These are phyloP conservation scores for Phaeotremella skinneri DNA, from an alignment of 768 basidiomycete species.

Conservation along the genomic window DNA sequence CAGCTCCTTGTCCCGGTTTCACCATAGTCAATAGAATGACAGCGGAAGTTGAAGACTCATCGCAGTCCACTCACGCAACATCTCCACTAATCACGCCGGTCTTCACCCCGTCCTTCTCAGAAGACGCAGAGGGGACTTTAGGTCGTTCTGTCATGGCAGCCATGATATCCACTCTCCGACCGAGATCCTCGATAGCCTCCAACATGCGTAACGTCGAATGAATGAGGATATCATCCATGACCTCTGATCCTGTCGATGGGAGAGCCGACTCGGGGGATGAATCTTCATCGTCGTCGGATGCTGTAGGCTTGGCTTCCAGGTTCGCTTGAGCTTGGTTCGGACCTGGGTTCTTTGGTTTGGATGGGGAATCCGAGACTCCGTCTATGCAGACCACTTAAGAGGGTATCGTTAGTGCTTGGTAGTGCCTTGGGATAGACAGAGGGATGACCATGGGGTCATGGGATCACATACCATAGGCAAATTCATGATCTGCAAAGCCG, in stretches of 20 bases:
- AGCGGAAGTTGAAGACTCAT: constrained; percentile 12
- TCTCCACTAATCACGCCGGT: background rate
- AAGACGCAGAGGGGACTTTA: background rate
- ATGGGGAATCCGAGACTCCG: constrained; percentile 19
- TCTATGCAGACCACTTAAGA: constrained; percentile 51
- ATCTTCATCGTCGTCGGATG: background rate
- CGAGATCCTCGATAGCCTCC: constrained; percentile 41
- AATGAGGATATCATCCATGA: constrained; percentile 47
- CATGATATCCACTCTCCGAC: constrained; percentile 20
- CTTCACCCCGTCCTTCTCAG: background rate
- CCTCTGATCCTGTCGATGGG: constrained; percentile 38
- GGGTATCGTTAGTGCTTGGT: background rate
- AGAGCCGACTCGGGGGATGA: background rate
- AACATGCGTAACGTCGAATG: constrained; percentile 47
- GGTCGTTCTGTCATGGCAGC: constrained; percentile 12
- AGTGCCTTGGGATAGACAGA: background rate
- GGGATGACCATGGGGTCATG: background rate
- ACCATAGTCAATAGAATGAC: background rate
- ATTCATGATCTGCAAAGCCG: constrained; percentile 48
- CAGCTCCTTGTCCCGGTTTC: background rate
- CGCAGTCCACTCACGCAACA: constrained; percentile 11
- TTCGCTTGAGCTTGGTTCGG: background rate
- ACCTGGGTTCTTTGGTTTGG: constrained; percentile 11
- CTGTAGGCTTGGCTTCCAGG: background rate
- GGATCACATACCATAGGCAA: constrained; percentile 49